phyloP scores from a whole-genome alignment of 352 stramenopile genomes.

The Phytophthora aleatoria region DNA sequence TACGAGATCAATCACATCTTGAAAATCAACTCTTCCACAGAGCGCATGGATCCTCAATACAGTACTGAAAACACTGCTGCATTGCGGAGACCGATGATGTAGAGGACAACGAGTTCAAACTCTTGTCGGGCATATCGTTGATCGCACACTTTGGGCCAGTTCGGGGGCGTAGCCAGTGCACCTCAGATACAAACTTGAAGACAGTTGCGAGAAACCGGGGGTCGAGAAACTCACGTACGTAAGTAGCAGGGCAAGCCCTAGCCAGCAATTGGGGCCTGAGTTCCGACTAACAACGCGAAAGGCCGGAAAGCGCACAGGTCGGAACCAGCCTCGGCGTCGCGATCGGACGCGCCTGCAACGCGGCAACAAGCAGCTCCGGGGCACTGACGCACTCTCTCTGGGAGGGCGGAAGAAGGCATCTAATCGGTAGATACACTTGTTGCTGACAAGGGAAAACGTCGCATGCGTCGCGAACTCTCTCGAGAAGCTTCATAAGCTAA shows the following conservation, averaged over 20 bases:
- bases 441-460: slow-evolving; percentile 6
- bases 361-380: slow-evolving; percentile 6
- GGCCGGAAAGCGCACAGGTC: slow-evolving; percentile 17
- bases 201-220: slow-evolving; percentile 18
- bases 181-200: slow-evolving; percentile 31
- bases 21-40: neutral
- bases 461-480: slow-evolving; percentile 1
- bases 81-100: neutral
- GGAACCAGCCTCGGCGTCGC: slow-evolving; percentile 1
- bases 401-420: slow-evolving; percentile 30
- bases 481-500: slow-evolving; percentile 9
- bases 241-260: slow-evolving; percentile 13
- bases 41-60: neutral
- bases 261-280: slow-evolving; percentile 29
- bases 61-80: neutral
- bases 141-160: slow-evolving; percentile 23
- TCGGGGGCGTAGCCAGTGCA: slow-evolving; percentile 16
- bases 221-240: slow-evolving; percentile 20
- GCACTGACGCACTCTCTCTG: slow-evolving; percentile 12
- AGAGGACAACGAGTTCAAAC: neutral
- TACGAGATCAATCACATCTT: neutral
- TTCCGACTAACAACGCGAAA: slow-evolving; percentile 35
- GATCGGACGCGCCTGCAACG: slow-evolving; percentile 21
- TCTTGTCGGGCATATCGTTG: slow-evolving; percentile 4
- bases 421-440: slow-evolving; percentile 33